Percentiles rank a stretch among this genome's conserved stretches.
phyloP scores from a whole-genome alignment of 2,329 filamentous ascomycete species.

The Exophiala aquamarina region DNA sequence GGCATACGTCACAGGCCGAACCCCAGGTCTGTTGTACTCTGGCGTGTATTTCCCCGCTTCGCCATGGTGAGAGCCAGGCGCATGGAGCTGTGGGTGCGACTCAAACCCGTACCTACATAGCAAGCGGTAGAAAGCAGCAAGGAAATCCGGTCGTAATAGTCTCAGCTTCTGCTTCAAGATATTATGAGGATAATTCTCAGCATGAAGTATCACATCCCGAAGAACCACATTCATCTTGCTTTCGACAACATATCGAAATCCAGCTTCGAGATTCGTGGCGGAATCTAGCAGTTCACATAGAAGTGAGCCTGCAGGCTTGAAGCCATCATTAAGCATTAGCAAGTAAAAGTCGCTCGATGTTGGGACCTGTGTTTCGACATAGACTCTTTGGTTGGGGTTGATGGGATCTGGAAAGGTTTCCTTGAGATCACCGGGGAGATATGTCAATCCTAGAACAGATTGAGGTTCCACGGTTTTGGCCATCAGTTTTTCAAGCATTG shows the following conservation, averaged over 20 bases:
- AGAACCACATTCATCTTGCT: conserved; percentile 37
- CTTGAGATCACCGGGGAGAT: conserved; percentile 53
- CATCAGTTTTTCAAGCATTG: conserved; percentile 59
- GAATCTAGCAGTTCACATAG: conserved; percentile 52
- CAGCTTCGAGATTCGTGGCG: conserved; percentile 40
- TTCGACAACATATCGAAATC: conserved; percentile 43
- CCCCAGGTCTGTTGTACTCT: neutral
- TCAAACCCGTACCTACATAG: conserved; percentile 35
- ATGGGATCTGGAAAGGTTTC: conserved; percentile 56
- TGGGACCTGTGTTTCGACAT: conserved; percentile 56
- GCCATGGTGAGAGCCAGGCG: neutral
- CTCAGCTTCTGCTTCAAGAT: conserved; percentile 32
- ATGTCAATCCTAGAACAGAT: conserved; percentile 5
- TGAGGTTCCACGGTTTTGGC: conserved; percentile 33
- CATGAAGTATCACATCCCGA: conserved; percentile 18
- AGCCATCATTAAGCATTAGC: conserved; percentile 47
- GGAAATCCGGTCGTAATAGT: conserved; percentile 30
- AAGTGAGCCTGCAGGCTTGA: conserved; percentile 44
- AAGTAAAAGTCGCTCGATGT: conserved; percentile 51
- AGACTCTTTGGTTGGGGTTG: conserved; percentile 58
- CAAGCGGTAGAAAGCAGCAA: conserved; percentile 46
- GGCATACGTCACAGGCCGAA: neutral
- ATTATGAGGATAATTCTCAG: conserved; percentile 16
- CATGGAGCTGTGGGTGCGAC: conserved; percentile 1
- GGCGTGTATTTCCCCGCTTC: conserved; percentile 11